These are phyloP conservation scores for Hortaea sp. DNA, from an alignment of 2,329 filamentous ascomycete genomes.

Conservation along the genomic window DNA sequence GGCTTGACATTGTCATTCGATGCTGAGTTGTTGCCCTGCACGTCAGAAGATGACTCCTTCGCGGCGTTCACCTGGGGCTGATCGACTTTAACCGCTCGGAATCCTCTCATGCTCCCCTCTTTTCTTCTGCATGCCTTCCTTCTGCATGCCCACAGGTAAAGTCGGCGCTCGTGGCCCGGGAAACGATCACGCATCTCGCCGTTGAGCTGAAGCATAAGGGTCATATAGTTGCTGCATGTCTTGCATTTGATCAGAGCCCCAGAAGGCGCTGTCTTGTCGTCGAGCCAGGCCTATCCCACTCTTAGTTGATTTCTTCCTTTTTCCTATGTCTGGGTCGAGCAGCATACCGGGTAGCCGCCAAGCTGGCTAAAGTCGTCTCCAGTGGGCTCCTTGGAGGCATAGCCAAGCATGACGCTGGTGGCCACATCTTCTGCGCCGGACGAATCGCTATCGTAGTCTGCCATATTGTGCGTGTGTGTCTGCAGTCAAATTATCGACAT, in stretches of 20 bases:
- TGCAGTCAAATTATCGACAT: too few species aligned
- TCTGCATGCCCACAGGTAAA: constrained; percentile 80
- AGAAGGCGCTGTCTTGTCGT: constrained; percentile 59
- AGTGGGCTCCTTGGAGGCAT: constrained; percentile 67
- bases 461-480: constrained; percentile 8
- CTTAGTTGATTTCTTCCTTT: neutral
- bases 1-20: constrained; percentile 25
- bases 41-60: neutral
- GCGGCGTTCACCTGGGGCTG: constrained; percentile 22
- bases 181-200: constrained; percentile 81
- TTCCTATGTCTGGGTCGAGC: constrained; percentile 8
- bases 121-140: constrained; percentile 71
- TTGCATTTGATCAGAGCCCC: constrained; percentile 74
- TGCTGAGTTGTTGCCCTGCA: neutral
- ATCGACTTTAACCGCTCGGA: constrained; percentile 44
- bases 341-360: constrained; percentile 71
- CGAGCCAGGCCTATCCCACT: constrained; percentile 64
- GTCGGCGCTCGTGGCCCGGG: constrained; percentile 71
- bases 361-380: constrained; percentile 81
- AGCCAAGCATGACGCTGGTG: constrained; percentile 84
- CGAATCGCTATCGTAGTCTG: constrained; percentile 77
- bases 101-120: constrained; percentile 65
- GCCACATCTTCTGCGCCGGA: constrained; percentile 64
- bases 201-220: constrained; percentile 80
- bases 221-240: constrained; percentile 74